Evolutionary conservation across 176 grass and related monocot genomes (phyloP).

Genomic region (Zea luxurians): DNA sequence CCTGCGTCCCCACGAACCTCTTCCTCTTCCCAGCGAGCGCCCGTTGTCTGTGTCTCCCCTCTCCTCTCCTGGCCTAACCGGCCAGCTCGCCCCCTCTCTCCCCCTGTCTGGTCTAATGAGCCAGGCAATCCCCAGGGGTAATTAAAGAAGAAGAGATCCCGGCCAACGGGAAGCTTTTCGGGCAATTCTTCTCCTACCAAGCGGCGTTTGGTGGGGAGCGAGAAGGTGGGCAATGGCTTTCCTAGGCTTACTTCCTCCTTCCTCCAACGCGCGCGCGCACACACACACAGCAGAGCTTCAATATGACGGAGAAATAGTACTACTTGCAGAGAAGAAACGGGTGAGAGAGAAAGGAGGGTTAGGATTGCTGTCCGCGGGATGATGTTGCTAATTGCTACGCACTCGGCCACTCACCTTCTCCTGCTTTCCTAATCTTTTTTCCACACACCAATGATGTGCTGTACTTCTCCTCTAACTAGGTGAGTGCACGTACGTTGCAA

Average conservation of each 20-base stretch:
- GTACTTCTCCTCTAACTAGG: constrained; percentile 28
- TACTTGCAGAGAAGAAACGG: constrained; percentile 14
- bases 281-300: background rate
- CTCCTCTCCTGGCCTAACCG: background rate
- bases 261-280: background rate
- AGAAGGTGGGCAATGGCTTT: constrained; percentile 53
- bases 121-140: constrained; percentile 36
- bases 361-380: constrained; percentile 31
- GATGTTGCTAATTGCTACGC: too few relatives aligned
- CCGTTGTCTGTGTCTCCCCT: background rate
- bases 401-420: background rate
- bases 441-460: constrained; percentile 46
- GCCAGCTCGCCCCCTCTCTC: background rate
- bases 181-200: constrained; percentile 46
- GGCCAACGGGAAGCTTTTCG: constrained; percentile 43
- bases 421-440: constrained; percentile 36
- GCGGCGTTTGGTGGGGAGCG: constrained; percentile 44
- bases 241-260: constrained; percentile 51
- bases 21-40: constrained; percentile 31
- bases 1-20: background rate
- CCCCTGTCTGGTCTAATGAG: constrained; percentile 9
- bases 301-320: background rate
- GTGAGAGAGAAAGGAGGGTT: constrained; percentile 17
- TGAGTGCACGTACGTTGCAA: too few relatives aligned
- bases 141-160: constrained; percentile 44